phyloP scores from a whole-genome alignment of 768 basidiomycete genomes.

The Trametes cingulata region DNA sequence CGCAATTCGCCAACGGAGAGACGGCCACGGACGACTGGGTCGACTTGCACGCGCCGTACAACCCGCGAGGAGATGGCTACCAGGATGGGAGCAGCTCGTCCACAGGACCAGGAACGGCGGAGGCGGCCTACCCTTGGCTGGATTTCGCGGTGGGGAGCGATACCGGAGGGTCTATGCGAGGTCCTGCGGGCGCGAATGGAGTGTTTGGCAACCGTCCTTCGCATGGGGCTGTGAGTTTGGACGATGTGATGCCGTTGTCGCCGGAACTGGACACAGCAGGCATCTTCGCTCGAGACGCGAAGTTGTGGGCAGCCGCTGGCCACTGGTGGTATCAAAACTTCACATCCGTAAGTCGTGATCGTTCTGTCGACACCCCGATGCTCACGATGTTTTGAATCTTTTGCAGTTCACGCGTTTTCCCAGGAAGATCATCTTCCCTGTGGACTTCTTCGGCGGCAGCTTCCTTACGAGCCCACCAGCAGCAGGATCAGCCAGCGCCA shows the following conservation, averaged over 20 bases:
- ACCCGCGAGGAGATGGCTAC: constrained; percentile 35
- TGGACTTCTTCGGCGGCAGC: constrained; percentile 28
- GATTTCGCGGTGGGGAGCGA: constrained; percentile 34
- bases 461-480: constrained; percentile 26
- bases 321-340: constrained; percentile 35
- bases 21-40: constrained; percentile 36
- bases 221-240: constrained; percentile 30
- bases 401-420: constrained; percentile 30
- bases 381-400: neutral
- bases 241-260: constrained; percentile 35
- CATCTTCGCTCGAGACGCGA: constrained; percentile 33
- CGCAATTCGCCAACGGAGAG: constrained; percentile 53
- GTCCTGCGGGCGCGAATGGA: constrained; percentile 33
- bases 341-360: constrained; percentile 20
- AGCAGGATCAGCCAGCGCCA: constrained; percentile 22
- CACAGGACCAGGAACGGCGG: constrained; percentile 30
- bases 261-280: constrained; percentile 31
- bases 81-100: constrained; percentile 34
- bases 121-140: constrained; percentile 32
- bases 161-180: constrained; percentile 35
- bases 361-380: neutral
- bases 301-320: constrained; percentile 27
- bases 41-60: constrained; percentile 34
- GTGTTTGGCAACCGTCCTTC: constrained; percentile 33
- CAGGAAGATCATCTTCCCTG: constrained; percentile 31